Conservation (phyloP, 495 filamentous ascomycete species). For the Coniosporium apollinis region DNA sequence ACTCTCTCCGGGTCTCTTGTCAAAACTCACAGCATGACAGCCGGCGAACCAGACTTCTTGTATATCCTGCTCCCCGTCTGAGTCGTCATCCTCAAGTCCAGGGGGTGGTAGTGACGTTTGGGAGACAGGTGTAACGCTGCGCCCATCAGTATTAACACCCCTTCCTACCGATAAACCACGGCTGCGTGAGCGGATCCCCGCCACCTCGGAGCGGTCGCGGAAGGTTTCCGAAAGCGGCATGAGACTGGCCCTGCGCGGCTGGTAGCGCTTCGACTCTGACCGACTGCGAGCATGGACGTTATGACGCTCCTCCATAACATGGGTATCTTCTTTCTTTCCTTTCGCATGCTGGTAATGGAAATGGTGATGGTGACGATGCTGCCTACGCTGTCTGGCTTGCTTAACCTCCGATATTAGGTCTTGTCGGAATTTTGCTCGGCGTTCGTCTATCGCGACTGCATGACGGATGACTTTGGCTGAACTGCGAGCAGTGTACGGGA, state of each 20-base stretch:
- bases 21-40: constrained; percentile 41
- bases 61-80: constrained; percentile 50
- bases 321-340: no score
- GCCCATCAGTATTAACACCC: no score
- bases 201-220: constrained; percentile 10
- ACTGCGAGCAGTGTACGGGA: constrained; percentile 67
- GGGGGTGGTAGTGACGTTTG: constrained; percentile 9
- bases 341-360: background rate
- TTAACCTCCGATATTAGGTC: constrained; percentile 50
- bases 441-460: constrained; percentile 21
- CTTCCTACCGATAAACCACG: constrained; percentile 8
- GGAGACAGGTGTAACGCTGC: constrained; percentile 6
- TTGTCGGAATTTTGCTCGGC: constrained; percentile 37
- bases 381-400: constrained; percentile 19
- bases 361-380: constrained; percentile 26
- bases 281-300: constrained; percentile 1
- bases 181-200: constrained; percentile 11
- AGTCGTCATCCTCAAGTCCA: constrained; percentile 37
- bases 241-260: constrained; percentile 2
- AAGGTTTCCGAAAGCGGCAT: constrained; percentile 9
- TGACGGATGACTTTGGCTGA: constrained; percentile 42
- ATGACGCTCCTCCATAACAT: no score
- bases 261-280: constrained; percentile 2
- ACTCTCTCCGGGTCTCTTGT: no score
- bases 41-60: constrained; percentile 77